Base-by-base conservation (phyloP, 1,284 basidiomycete species). In the Leccinum subfulvum region DNA sequence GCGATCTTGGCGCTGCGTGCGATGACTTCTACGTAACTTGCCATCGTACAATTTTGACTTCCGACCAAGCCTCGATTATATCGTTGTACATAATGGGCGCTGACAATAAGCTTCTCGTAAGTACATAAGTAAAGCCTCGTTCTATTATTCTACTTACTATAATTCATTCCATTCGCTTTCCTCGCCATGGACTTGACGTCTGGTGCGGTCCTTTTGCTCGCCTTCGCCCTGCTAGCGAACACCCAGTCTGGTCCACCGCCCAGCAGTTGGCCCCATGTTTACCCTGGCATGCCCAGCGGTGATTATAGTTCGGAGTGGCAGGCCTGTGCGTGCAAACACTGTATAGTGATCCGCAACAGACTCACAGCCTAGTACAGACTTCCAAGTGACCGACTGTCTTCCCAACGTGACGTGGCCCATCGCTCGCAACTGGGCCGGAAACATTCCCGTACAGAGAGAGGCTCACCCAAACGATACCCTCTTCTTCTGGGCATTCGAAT, bases 1-100 rank as follows among this genome's bases (percentile, higher is more conserved):
- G 95, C 92, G 16, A 78, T 73, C 73, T 94, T 94, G 21, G 94
- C 92, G 3, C 83, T 82, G 69, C 82, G 83, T 51, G 95, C 95
- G 65, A 96, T 89, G 16, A 35, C 58, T 66, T 71, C 63, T 23
- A 37, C 35, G 35, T 14, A 37, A 37, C 35, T 37, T 37, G 35
- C 13, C 35, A 37, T 37, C 35, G 35, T 37, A 13, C 35, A 33
- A 37, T 37, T 37, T 37, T 37, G 35, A 37, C 35, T 37, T 37
- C 35, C 13, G 35, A 37, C 35, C 35, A 37, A 30, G 35, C 13
- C 35, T 37, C 35, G 30, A 30, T 30, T 30, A 30, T 30, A 30
- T 37, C 35, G 13, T 37, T 14, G 35, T 37, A 37, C 35, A 37
- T 37, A 37, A 37, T 37, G 39, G 16, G 39, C 39, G 39, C 16